Evolutionary conservation across 2,329 filamentous ascomycete genomes (phyloP).

Genomic region (Monosporascus cannonballus): DNA sequence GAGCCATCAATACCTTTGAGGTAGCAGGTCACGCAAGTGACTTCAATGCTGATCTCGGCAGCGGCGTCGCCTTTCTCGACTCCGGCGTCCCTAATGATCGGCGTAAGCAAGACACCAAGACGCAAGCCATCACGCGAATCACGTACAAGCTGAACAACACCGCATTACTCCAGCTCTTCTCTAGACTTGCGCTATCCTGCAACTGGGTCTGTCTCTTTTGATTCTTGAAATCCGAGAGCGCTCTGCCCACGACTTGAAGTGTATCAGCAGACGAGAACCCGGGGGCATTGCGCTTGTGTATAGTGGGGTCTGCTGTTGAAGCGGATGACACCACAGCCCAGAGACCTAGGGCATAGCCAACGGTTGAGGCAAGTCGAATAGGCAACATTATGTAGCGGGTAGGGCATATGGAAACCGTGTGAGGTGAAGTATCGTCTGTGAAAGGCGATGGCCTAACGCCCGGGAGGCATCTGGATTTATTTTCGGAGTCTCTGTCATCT

Average conservation of each 20-base stretch:
- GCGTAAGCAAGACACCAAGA: neutral
- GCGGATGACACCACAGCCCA: neutral
- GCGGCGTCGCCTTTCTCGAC: conserved; percentile 12
- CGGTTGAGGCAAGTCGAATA: neutral
- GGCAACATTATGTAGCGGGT: neutral
- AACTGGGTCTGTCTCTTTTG: conserved; percentile 4
- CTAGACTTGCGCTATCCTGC: conserved; percentile 27
- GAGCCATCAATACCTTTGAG: conserved; percentile 32
- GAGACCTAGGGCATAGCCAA: neutral
- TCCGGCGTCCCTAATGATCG: conserved; percentile 2
- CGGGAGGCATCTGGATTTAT: too few species aligned
- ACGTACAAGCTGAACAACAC: conserved; percentile 29
- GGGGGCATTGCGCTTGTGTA: neutral
- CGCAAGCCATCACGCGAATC: neutral
- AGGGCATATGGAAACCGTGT: neutral
- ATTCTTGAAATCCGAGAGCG: neutral
- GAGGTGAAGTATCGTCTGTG: neutral
- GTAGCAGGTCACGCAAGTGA: conserved; percentile 44
- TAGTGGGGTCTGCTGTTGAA: neutral
- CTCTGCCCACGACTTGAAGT: neutral
- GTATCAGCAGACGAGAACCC: neutral
- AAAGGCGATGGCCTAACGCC: too few species aligned
- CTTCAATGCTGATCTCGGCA: conserved; percentile 27
- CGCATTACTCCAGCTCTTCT: conserved; percentile 34
- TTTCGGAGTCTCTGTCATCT: too few species aligned